These are phyloP conservation scores for Ustilago tritici DNA, from an alignment of 1,284 basidiomycete species.

Conservation along the genomic window DNA sequence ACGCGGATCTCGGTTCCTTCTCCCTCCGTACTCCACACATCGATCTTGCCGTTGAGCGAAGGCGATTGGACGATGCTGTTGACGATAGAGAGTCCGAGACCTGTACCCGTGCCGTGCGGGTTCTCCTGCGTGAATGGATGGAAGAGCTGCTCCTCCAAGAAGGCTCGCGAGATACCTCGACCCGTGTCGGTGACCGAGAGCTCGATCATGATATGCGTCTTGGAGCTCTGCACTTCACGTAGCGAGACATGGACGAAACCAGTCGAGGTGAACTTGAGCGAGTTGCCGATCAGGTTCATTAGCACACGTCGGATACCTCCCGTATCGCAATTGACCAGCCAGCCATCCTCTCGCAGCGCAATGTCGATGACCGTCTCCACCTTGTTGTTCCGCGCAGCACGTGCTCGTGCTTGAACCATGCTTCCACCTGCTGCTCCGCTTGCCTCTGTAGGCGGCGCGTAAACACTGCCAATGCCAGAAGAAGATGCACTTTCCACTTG, in stretches of 20 bases:
- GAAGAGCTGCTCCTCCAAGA: conserved; percentile 85
- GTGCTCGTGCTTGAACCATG: conserved; percentile 37
- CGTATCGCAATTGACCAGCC: conserved; percentile 89
- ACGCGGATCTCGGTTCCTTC: conserved; percentile 94
- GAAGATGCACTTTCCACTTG: conserved; percentile 71
- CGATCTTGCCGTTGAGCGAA: conserved; percentile 84
- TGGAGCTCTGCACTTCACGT: conserved; percentile 77
- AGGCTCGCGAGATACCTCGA: conserved; percentile 73
- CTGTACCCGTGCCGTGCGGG: conserved; percentile 89
- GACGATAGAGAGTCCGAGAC: conserved; percentile 95
- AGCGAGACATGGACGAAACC: conserved; percentile 89
- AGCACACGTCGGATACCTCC: conserved; percentile 90
- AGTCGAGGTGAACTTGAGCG: conserved; percentile 87
- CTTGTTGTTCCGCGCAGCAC: conserved; percentile 65
- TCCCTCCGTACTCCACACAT: conserved; percentile 87
- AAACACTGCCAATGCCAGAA: conserved; percentile 86
- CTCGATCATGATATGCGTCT: conserved; percentile 80
- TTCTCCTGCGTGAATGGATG: conserved; percentile 94
- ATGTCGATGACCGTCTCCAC: conserved; percentile 92
- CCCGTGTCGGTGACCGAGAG: conserved; percentile 89
- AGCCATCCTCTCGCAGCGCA: conserved; percentile 80
- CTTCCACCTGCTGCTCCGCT: conserved; percentile 4
- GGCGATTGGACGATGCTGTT: conserved; percentile 90
- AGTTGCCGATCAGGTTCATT: conserved; percentile 95
- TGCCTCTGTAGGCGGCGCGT: conserved; percentile 75